These are phyloP conservation scores for Penicillium cinerascens DNA, from an alignment of 495 filamentous ascomycete species.

Conservation along the genomic window DNA sequence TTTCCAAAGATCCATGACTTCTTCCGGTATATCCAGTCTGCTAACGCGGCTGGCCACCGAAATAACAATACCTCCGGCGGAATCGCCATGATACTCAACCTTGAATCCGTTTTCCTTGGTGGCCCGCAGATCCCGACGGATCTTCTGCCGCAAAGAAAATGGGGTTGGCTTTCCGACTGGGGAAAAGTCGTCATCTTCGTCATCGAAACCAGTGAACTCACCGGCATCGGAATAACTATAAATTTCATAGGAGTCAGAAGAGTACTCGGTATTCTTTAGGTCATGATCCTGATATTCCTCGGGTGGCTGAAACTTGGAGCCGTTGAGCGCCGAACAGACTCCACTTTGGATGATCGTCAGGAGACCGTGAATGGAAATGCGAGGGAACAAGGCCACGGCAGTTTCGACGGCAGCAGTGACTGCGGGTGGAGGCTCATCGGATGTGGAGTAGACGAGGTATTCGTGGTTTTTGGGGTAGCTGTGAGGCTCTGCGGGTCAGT, in stretches of 20 bases:
- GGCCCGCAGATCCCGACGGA: slow-evolving; percentile 60
- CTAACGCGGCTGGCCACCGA: slow-evolving; percentile 59
- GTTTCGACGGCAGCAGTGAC: slow-evolving; percentile 48
- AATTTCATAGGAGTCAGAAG: not conserved
- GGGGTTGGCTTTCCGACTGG: slow-evolving; percentile 28
- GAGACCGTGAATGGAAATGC: slow-evolving; percentile 29
- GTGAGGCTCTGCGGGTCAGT: slow-evolving; percentile 44
- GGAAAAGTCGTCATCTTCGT: slow-evolving; percentile 35
- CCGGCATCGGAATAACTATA: not conserved
- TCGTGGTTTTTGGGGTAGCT: slow-evolving; percentile 63
- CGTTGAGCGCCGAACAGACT: slow-evolving; percentile 30
- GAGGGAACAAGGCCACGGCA: slow-evolving; percentile 18
- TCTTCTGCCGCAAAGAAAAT: slow-evolving; percentile 18
- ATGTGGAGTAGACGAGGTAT: slow-evolving; percentile 57
- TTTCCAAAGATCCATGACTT: slow-evolving; percentile 75
- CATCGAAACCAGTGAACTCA: slow-evolving; percentile 26
- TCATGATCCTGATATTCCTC: not conserved
- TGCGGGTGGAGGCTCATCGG: slow-evolving; percentile 42
- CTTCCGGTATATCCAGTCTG: slow-evolving; percentile 72
- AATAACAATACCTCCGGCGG: slow-evolving; percentile 56
- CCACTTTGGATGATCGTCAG: slow-evolving; percentile 37
- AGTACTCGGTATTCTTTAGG: not conserved
- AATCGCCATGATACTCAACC: slow-evolving; percentile 58
- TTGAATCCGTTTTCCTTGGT: slow-evolving; percentile 69
- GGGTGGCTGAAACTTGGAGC: slow-evolving; percentile 5